Percentiles rank a stretch among this genome's conserved stretches.
Evolutionary conservation across 352 stramenopile genomes (phyloP).

Genomic region (Phytophthora sansomeana): DNA sequence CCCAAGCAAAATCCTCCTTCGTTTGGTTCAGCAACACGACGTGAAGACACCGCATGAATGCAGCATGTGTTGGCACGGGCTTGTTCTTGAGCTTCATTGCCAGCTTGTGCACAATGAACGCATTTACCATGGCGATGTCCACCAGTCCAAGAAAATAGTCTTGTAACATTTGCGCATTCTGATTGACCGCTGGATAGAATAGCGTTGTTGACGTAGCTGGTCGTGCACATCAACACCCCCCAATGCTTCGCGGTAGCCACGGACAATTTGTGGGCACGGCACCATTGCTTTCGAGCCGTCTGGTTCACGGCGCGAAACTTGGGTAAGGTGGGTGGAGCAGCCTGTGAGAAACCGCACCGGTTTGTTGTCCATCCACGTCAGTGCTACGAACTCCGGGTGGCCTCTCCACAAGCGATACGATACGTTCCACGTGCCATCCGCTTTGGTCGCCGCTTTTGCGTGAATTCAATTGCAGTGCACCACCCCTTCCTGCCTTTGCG

Average conservation of each 20-base stretch:
- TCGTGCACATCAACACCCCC: conserved; percentile 20
- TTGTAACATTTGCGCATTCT: neutral
- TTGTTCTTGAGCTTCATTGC: neutral
- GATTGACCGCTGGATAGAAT: neutral
- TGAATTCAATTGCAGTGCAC: conserved; percentile 21
- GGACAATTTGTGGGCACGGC: conserved; percentile 6
- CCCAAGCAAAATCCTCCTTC: neutral
- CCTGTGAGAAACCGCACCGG: no score
- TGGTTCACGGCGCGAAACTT: neutral
- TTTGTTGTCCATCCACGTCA: no score
- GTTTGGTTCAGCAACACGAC: neutral
- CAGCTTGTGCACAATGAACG: no score
- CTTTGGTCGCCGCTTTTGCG: conserved; percentile 14
- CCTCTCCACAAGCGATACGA: conserved; percentile 5
- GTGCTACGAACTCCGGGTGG: conserved; percentile 7
- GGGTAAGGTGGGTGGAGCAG: no score
- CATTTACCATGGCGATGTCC: neutral
- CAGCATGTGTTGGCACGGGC: neutral
- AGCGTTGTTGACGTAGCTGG: conserved; percentile 14
- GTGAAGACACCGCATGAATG: neutral
- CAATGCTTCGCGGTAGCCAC: conserved; percentile 7
- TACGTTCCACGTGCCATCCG: conserved; percentile 5
- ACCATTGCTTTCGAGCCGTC: neutral
- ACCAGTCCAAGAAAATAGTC: neutral
- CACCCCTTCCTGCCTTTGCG: conserved; percentile 18